phyloP scores from a whole-genome alignment of 2,329 filamentous ascomycete species.

The Beauveria pseudobassiana region DNA sequence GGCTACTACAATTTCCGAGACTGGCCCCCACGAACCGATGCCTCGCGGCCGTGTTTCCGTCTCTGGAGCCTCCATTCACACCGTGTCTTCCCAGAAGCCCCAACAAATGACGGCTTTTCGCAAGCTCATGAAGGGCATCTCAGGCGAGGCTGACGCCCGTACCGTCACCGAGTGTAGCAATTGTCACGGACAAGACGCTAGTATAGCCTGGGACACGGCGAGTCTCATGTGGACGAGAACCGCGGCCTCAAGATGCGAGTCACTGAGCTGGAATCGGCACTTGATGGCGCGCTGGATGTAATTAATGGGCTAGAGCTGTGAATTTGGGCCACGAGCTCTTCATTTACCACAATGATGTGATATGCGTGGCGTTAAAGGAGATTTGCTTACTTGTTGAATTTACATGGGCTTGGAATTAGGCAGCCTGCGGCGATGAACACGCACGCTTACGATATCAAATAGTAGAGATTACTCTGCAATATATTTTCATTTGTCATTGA shows the following conservation, averaged over 20 bases:
- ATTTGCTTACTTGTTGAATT: background rate
- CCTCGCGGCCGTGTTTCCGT: background rate
- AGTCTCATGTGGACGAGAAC: slow-evolving; percentile 55
- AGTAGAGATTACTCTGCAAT: background rate
- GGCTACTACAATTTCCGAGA: slow-evolving; percentile 30
- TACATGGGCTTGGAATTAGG: background rate
- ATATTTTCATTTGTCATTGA: background rate
- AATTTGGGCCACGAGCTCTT: background rate
- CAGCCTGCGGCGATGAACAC: background rate
- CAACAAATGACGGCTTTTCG: slow-evolving; percentile 30
- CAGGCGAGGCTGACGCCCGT: slow-evolving; percentile 26
- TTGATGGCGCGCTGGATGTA: slow-evolving; percentile 53
- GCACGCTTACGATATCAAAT: background rate
- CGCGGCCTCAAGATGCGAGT: slow-evolving; percentile 52
- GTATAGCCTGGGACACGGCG: slow-evolving; percentile 60
- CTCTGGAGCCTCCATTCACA: slow-evolving; percentile 40
- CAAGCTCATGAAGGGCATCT: slow-evolving; percentile 35
- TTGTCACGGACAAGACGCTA: slow-evolving; percentile 50
- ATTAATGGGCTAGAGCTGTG: slow-evolving; percentile 42
- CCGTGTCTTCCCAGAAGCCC: slow-evolving; percentile 15
- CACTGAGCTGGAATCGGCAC: slow-evolving; percentile 48
- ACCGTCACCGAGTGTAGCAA: slow-evolving; percentile 38
- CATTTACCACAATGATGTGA: background rate
- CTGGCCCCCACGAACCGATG: slow-evolving; percentile 15
- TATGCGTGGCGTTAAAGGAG: slow-evolving; percentile 6